Conservation (phyloP, 1,139 yeast genomes). For the Blastobotrys proliferans region DNA sequence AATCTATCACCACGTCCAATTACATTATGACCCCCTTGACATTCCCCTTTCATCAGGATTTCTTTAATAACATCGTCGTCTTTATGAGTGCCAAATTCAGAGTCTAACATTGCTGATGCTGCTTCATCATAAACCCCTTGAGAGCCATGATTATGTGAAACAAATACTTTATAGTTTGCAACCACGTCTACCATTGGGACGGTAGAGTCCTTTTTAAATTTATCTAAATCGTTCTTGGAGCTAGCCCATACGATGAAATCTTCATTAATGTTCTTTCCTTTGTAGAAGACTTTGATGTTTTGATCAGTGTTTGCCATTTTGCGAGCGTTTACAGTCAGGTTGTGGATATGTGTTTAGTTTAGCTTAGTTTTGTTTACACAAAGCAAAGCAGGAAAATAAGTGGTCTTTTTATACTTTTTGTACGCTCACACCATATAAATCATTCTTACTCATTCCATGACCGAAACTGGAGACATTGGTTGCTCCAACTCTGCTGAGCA, state of each 20-base stretch:
- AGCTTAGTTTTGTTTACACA: too few species aligned
- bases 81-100: slow-evolving; percentile 56
- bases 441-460: too few species aligned
- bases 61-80: slow-evolving; percentile 44
- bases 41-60: slow-evolving; percentile 54
- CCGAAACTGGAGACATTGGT: too few species aligned
- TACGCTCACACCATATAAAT: too few species aligned
- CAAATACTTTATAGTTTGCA: slow-evolving; percentile 56
- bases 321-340: too few species aligned
- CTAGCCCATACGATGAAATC: slow-evolving; percentile 68
- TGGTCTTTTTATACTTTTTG: too few species aligned
- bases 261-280: slow-evolving; percentile 47
- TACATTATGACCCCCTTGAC: slow-evolving; percentile 34
- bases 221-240: slow-evolving; percentile 45
- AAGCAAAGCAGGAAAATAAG: too few species aligned
- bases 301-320: too few species aligned
- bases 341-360: too few species aligned
- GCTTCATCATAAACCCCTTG: slow-evolving; percentile 74
- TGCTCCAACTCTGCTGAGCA: too few species aligned
- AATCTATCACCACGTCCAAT: slow-evolving; percentile 5
- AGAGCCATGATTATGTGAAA: slow-evolving; percentile 59
- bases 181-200: slow-evolving; percentile 63
- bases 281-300: slow-evolving; percentile 48
- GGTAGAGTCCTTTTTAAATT: slow-evolving; percentile 49
- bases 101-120: slow-evolving; percentile 56